Percentiles rank a stretch among this genome's conserved stretches.
phyloP scores from a whole-genome alignment of 1,284 basidiomycete species.

The Phaffia rhodozyma region DNA sequence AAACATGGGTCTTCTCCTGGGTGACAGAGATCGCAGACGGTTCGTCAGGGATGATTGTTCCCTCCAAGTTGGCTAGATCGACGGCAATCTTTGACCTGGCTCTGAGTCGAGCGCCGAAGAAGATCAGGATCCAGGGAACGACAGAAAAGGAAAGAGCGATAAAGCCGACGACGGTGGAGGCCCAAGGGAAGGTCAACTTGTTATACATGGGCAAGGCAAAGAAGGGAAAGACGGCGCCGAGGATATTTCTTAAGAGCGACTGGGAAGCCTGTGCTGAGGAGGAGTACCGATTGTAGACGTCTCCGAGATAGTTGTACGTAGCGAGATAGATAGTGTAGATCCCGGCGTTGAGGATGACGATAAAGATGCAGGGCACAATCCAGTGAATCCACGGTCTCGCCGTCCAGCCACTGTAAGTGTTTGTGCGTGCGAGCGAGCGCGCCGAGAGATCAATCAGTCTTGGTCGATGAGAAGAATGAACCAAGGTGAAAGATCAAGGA shows the following conservation, averaged over 20 bases:
- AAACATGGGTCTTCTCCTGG: constrained; percentile 36
- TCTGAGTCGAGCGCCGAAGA: constrained; percentile 18
- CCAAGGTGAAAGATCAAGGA: neutral
- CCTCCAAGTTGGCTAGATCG: constrained; percentile 22
- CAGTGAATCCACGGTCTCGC: constrained; percentile 22
- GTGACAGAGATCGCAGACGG: constrained; percentile 40
- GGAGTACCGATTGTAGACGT: constrained; percentile 19
- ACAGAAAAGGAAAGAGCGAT: constrained; percentile 28
- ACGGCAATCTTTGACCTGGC: constrained; percentile 29
- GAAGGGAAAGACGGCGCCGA: constrained; percentile 31
- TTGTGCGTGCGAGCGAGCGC: neutral
- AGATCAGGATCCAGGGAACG: constrained; percentile 30
- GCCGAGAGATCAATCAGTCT: too few relatives aligned
- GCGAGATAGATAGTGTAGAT: constrained; percentile 23
- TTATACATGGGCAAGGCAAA: constrained; percentile 26
- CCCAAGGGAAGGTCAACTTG: constrained; percentile 29
- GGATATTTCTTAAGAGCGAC: constrained; percentile 31
- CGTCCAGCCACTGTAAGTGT: constrained; percentile 17
- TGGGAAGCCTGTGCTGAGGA: constrained; percentile 36
- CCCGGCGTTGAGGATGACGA: constrained; percentile 19
- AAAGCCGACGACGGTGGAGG: constrained; percentile 29
- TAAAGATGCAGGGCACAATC: constrained; percentile 22
- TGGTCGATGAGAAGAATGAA: too few relatives aligned
- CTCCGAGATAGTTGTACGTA: constrained; percentile 21
- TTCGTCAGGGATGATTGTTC: constrained; percentile 2